Conservation (phyloP, 2,329 filamentous ascomycete species). For the Periconia sp. region DNA sequence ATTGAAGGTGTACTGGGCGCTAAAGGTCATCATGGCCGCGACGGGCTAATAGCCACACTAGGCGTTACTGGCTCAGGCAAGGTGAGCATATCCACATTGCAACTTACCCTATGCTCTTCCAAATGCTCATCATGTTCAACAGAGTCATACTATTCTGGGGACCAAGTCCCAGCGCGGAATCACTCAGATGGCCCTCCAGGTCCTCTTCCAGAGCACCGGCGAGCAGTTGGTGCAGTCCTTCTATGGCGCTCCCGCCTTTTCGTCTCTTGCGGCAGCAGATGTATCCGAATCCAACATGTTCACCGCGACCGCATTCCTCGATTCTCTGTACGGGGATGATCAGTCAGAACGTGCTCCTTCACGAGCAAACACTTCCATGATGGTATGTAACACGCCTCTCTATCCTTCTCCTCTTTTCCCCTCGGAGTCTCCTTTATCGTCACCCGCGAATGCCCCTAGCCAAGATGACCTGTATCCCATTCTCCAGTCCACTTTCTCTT, state of each 20-base stretch:
- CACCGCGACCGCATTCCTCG: constrained; percentile 74
- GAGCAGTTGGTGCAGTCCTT: constrained; percentile 66
- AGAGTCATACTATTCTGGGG: constrained; percentile 96
- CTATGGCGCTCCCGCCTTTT: constrained; percentile 62
- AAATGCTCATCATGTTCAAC: constrained; percentile 12
- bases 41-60: constrained; percentile 86
- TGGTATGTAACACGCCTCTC: constrained; percentile 39
- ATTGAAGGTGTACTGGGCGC: constrained; percentile 79
- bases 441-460: constrained; percentile 9
- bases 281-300: constrained; percentile 78
- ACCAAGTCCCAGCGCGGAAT: constrained; percentile 83
- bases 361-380: constrained; percentile 50
- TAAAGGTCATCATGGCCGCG: constrained; percentile 74
- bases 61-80: constrained; percentile 97
- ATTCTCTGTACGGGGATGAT: constrained; percentile 73
- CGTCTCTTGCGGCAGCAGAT: constrained; percentile 76
- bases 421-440: constrained; percentile 16
- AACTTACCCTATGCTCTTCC: background rate
- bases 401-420: constrained; percentile 6
- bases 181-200: constrained; percentile 87
- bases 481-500: constrained; percentile 19
- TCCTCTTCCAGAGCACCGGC: constrained; percentile 81
- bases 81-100: constrained; percentile 57
- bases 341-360: constrained; percentile 53
- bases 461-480: constrained; percentile 23